These are phyloP conservation scores for Tricholoma furcatifolium DNA, from an alignment of 768 basidiomycete species.

Conservation along the genomic window DNA sequence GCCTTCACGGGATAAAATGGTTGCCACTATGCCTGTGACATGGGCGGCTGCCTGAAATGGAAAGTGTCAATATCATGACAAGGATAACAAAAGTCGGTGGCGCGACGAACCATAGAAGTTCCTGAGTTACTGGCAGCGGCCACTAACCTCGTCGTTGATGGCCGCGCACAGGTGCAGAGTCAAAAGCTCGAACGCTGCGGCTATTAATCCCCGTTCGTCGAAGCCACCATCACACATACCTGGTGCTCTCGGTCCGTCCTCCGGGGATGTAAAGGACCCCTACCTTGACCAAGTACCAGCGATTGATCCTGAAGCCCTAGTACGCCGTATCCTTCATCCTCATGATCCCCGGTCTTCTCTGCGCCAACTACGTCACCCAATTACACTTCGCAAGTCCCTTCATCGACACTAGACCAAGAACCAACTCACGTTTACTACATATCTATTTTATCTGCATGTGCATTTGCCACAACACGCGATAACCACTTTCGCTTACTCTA, in stretches of 20 bases:
- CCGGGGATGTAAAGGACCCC: constrained; percentile 65
- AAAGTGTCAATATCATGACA: too few species aligned
- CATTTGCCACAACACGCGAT: too few species aligned
- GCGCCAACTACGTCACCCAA: constrained; percentile 81
- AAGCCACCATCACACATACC: constrained; percentile 69
- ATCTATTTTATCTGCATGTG: too few species aligned
- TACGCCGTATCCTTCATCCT: constrained; percentile 62
- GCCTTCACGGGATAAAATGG: too few species aligned
- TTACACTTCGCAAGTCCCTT: constrained; percentile 7
- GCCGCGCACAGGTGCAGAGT: constrained; percentile 67
- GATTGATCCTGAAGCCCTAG: constrained; percentile 55
- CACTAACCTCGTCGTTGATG: constrained; percentile 54
- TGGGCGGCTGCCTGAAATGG: too few species aligned
- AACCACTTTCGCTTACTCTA: too few species aligned
- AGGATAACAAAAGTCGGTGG: too few species aligned
- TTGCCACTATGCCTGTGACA: too few species aligned
- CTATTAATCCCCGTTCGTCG: constrained; percentile 76
- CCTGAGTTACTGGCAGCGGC: too few species aligned
- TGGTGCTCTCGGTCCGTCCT: constrained; percentile 70
- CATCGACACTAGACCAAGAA: too few species aligned
- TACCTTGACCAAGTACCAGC: constrained; percentile 56
- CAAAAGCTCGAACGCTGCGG: constrained; percentile 72
- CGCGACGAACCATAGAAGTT: too few species aligned
- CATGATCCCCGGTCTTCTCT: constrained; percentile 65
- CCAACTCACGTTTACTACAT: too few species aligned